A percentile compares a stretch with the other conserved stretches of the same genome.
These are phyloP conservation scores for Fraxinus cuspidata DNA, from an alignment of 257 asterid species.

Conservation along the genomic window DNA sequence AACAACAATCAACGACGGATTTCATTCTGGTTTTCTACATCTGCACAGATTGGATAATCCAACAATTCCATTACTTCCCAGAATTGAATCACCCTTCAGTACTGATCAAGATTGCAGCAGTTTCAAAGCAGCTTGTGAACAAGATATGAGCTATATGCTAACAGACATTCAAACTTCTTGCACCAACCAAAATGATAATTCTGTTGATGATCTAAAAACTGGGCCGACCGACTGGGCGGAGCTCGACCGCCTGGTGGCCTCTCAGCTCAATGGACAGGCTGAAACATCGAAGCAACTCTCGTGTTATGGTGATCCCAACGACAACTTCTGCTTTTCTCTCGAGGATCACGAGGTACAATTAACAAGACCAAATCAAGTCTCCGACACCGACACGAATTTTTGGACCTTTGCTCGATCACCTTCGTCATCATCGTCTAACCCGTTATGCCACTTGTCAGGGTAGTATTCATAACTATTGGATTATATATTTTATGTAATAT, in stretches of 20 bases:
- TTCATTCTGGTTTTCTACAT: conserved; percentile 50
- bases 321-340: conserved; percentile 57
- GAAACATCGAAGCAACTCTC: conserved; percentile 24
- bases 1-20: background rate
- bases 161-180: conserved; percentile 10
- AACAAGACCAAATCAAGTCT: conserved; percentile 36
- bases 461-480: conserved; percentile 17
- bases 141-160: conserved; percentile 22
- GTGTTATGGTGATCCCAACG: conserved; percentile 18
- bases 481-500: background rate
- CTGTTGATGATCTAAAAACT: conserved; percentile 12
- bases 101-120: conserved; percentile 6
- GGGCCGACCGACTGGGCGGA: conserved; percentile 58
- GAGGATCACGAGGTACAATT: conserved; percentile 33
- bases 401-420: conserved; percentile 66
- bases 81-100: conserved; percentile 13
- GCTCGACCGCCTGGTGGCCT: conserved; percentile 84
- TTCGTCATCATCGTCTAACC: conserved; percentile 66
- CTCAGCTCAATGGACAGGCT: conserved; percentile 76
- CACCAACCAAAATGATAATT: background rate
- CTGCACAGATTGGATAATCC: conserved; percentile 65
- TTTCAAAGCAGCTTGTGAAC: background rate
- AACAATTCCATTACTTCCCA: conserved; percentile 23
- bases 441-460: conserved; percentile 72
- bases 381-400: conserved; percentile 47